phyloP scores from a whole-genome alignment of 2,329 filamentous ascomycete species.

The Aspergillus pseudoterreus region DNA sequence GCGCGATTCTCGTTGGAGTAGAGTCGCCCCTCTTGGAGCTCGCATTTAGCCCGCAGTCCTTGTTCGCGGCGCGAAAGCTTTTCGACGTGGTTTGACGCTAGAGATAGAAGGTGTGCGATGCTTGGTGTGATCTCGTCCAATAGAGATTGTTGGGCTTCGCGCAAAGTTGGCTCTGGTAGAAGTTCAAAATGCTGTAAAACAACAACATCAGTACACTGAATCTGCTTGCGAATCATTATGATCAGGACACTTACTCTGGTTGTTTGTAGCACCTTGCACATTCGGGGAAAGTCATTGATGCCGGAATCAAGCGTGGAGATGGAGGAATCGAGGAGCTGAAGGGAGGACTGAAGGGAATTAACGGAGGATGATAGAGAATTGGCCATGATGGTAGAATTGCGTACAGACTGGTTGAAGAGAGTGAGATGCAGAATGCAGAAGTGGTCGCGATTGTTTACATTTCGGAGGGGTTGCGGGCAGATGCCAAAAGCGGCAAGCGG shows the following conservation, averaged over 20 bases:
- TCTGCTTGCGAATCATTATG: background rate
- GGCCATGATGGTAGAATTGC: constrained; percentile 27
- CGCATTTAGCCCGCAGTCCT: constrained; percentile 74
- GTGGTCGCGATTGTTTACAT: constrained; percentile 15
- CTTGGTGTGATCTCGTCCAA: constrained; percentile 88
- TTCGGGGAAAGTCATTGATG: constrained; percentile 60
- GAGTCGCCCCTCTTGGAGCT: constrained; percentile 74
- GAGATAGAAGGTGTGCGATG: constrained; percentile 71
- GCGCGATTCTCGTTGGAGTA: constrained; percentile 38
- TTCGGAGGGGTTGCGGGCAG: constrained; percentile 14
- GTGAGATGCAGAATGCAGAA: background rate
- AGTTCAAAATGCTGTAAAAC: constrained; percentile 77
- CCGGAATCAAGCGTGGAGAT: constrained; percentile 61
- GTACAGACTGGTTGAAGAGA: background rate
- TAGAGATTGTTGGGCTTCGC: constrained; percentile 76
- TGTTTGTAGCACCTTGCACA: constrained; percentile 61
- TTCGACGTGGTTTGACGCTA: constrained; percentile 79
- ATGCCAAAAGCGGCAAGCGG: constrained; percentile 32
- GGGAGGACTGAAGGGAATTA: constrained; percentile 56
- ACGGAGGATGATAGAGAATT: constrained; percentile 58
- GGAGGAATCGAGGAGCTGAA: constrained; percentile 59
- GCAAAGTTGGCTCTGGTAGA: constrained; percentile 78
- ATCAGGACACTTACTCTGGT: constrained; percentile 48
- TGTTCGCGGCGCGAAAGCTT: constrained; percentile 80
- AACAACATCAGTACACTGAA: background rate